Percentiles rank a stretch among this genome's conserved stretches.
Conservation (phyloP, 345 rosid genomes). For the Noccaea bulbosa region DNA sequence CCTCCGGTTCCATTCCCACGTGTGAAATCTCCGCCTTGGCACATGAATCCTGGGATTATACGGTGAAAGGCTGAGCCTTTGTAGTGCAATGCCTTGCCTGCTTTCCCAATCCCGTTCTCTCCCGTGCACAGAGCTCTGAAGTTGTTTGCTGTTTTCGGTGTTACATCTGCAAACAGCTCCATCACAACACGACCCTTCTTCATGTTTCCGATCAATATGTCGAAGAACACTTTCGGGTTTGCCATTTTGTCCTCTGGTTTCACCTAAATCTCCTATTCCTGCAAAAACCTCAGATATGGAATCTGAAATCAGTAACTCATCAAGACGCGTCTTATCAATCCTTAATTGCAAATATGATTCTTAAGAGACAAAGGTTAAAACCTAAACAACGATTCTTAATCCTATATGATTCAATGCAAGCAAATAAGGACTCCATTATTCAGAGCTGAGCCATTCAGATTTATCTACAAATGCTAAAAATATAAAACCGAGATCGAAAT, state of each 20-base stretch:
- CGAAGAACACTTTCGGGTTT: conserved; percentile 79
- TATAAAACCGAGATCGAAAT: conserved; percentile 1
- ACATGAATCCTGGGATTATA: conserved; percentile 87
- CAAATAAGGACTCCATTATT: background rate
- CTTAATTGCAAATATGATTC: no score
- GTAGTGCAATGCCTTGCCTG: conserved; percentile 68
- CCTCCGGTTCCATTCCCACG: conserved; percentile 94
- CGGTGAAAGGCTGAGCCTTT: conserved; percentile 87
- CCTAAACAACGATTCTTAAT: no score
- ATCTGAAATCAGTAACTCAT: background rate
- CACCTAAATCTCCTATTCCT: conserved; percentile 34
- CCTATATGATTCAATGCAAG: background rate
- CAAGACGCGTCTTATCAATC: no score
- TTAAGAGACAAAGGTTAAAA: background rate
- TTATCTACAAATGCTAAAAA: background rate
- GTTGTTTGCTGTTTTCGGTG: conserved; percentile 77
- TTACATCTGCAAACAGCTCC: conserved; percentile 77
- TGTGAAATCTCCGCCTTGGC: conserved; percentile 90
- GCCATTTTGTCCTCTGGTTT: conserved; percentile 45
- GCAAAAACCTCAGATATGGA: background rate
- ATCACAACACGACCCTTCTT: conserved; percentile 73
- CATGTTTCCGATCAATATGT: conserved; percentile 66
- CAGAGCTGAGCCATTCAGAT: background rate
- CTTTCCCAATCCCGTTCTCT: conserved; percentile 68
- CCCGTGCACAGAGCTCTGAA: conserved; percentile 84